These are phyloP conservation scores for Gentiana straminea DNA, from an alignment of 257 asterid species.

Conservation along the genomic window DNA sequence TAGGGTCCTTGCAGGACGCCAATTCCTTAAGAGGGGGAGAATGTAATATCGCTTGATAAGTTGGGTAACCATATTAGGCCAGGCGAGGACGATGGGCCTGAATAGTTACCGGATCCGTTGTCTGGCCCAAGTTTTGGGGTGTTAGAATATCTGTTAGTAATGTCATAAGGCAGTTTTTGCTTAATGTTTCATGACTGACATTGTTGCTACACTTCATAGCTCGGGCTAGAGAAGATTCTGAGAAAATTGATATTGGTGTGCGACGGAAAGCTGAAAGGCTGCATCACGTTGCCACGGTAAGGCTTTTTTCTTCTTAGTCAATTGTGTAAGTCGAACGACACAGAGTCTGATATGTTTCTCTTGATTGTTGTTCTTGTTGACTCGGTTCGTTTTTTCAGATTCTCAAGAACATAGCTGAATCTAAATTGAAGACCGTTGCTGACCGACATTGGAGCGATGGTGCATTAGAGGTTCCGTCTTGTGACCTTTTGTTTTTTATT, in stretches of 20 bases:
- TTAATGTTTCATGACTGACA: no score
- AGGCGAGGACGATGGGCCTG: no score
- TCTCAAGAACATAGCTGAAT: constrained; percentile 62
- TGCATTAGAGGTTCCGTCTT: constrained; percentile 34
- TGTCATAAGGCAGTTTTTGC: no score
- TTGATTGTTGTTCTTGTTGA: constrained; percentile 1
- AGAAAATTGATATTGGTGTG: constrained; percentile 61
- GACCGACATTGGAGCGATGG: constrained; percentile 95
- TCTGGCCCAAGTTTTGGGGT: no score
- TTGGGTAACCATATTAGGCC: no score
- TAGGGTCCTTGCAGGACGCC: no score
- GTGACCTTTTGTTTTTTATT: neutral
- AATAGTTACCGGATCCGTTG: no score
- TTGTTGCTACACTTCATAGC: constrained; percentile 29
- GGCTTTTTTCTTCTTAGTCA: constrained; percentile 12
- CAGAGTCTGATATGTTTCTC: neutral
- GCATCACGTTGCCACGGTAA: constrained; percentile 71
- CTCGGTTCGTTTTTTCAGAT: constrained; percentile 32
- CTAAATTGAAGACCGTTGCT: constrained; percentile 73
- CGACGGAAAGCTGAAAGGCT: constrained; percentile 87
- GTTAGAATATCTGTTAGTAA: no score
- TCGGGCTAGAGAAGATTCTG: constrained; percentile 89
- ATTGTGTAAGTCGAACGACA: neutral
- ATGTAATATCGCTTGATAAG: no score
- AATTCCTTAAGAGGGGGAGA: no score